Conservation (phyloP, 1,284 basidiomycete genomes). For the Schizopora paradoxa region DNA sequence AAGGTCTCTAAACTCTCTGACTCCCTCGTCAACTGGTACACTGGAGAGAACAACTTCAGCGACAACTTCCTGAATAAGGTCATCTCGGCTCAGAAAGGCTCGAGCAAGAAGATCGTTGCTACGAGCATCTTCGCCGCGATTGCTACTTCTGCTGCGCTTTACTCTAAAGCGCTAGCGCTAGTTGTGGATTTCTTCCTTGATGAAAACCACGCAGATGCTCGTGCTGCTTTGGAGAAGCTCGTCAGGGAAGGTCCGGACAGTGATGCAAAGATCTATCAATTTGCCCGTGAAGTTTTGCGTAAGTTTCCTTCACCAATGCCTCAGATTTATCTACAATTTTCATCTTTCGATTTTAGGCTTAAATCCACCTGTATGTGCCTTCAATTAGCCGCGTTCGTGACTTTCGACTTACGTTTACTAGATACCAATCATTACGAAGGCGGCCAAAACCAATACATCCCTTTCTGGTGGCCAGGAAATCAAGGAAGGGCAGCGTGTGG, state of each 20-base stretch:
- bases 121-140: constrained; percentile 41
- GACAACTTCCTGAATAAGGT: constrained; percentile 19
- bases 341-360: constrained; percentile 17
- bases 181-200: constrained; percentile 63
- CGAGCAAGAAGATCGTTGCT: constrained; percentile 29
- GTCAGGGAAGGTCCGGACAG: constrained; percentile 26
- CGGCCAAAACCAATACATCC: too few species aligned
- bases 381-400: neutral
- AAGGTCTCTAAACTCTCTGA: constrained; percentile 19
- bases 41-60: constrained; percentile 23
- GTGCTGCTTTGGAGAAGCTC: constrained; percentile 40
- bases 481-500: constrained; percentile 31
- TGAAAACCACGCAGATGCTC: constrained; percentile 33
- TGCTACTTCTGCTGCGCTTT: constrained; percentile 46
- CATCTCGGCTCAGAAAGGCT: constrained; percentile 5
- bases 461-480: too few species aligned
- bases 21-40: constrained; percentile 18
- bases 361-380: constrained; percentile 19
- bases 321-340: constrained; percentile 1
- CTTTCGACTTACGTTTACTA: constrained; percentile 17
- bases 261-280: constrained; percentile 34
- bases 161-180: constrained; percentile 50
- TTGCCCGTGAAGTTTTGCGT: constrained; percentile 51
- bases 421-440: constrained; percentile 39
- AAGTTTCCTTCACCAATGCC: constrained; percentile 22